Evolutionary conservation across 2,329 filamentous ascomycete genomes (phyloP), one percentile per base, ranked within the genome.

Genomic region (Exophiala aquamarina): DNA sequence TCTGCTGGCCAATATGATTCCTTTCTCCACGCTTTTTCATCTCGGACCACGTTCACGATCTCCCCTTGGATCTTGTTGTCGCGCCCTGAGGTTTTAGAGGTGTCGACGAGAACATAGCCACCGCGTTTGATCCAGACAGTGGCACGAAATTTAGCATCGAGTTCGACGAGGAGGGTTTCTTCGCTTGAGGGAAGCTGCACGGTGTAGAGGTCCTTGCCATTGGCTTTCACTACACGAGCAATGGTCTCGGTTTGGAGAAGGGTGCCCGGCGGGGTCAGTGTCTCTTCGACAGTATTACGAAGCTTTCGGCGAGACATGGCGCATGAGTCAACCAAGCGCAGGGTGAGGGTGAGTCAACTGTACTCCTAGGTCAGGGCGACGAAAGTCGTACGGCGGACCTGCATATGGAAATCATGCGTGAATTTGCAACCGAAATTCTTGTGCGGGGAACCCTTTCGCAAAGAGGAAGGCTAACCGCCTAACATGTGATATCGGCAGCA

Each of bases 121-220:
- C 90, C 87, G 14, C 89, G 83, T 68, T 87, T 91, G 66, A 97
- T 87, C 88, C 89, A 97, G 55, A 97, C 89, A 2, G 89, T 93
- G 56, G 89, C 93, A 52, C 92, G 87, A 65, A 97, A 96, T 32
- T 84, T 83, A 19, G 89, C 75, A 8, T 88, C 86, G 15, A 98
- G 81, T 73, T 96, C 90, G 17, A 90, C 84, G 14, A 94, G 72
- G 31, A 92, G 68, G 5, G 77, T 71, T 60, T 82, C 79, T 6
- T 26, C 6, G 49, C 79, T 78, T 59, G 77, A 76, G 18, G 91
- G 83, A 21, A 91, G 73, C 63, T 84, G 77, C 63, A 92, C 89
- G 34, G 80, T 79, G 74, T 95, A 97, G 33, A 95, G 76, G 67
- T 87, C 94, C 72, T 95, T 95, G 57, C 92, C 92, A 58, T 90